A percentile compares a stretch with the other conserved stretches of the same genome.
phyloP scores from a whole-genome alignment of 2,329 filamentous ascomycete genomes.

The Scytalidium sp. region DNA sequence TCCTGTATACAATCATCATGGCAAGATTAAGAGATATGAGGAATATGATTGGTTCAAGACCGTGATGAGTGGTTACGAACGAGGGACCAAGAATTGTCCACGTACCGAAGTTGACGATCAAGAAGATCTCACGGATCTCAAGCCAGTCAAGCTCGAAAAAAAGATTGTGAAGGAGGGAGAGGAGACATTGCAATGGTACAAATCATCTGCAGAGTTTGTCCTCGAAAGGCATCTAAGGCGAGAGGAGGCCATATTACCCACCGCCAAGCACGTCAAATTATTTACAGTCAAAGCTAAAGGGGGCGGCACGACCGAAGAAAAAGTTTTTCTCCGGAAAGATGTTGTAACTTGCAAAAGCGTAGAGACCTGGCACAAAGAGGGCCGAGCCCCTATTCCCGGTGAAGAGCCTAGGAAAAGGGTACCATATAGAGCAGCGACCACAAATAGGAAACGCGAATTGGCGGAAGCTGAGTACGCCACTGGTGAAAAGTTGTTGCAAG shows the following conservation, averaged over 20 bases:
- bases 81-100: constrained; percentile 45
- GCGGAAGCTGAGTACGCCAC: constrained; percentile 74
- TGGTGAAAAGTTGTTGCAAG: constrained; percentile 82
- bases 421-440: constrained; percentile 86
- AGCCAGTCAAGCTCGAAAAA: constrained; percentile 68
- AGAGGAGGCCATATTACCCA: constrained; percentile 79
- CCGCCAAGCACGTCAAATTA: constrained; percentile 65
- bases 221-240: constrained; percentile 83
- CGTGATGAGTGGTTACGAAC: constrained; percentile 70
- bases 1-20: constrained; percentile 71
- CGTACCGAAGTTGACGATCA: constrained; percentile 71
- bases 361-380: constrained; percentile 98
- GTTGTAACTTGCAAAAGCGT: constrained; percentile 84
- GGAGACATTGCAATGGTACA: constrained; percentile 85
- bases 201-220: constrained; percentile 79
- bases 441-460: constrained; percentile 82
- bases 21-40: constrained; percentile 74
- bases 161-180: constrained; percentile 72
- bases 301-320: constrained; percentile 68
- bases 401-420: constrained; percentile 80
- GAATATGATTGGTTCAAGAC: constrained; percentile 86
- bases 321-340: constrained; percentile 77
- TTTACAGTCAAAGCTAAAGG: constrained; percentile 77
- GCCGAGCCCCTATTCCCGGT: constrained; percentile 68
- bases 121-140: constrained; percentile 77